phyloP scores from a whole-genome alignment of 441 rosid species.

The Hypseocharis bilobata region DNA sequence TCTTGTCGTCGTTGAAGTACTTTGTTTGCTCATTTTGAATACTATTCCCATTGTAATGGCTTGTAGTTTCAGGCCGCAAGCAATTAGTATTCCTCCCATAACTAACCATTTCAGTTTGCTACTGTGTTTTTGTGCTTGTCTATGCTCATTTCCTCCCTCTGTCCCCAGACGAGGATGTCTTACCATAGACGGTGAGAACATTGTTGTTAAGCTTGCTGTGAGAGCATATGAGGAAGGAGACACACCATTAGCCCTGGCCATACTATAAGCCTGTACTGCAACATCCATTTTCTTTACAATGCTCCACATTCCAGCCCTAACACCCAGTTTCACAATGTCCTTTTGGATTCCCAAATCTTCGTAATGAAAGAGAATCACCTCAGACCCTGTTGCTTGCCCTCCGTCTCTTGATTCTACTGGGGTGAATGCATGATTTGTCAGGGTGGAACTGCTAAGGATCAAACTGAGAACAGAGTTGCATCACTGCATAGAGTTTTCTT shows the following conservation, averaged over 20 bases:
- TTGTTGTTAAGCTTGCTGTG: constrained; percentile 11
- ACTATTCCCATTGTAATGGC: too few relatives aligned
- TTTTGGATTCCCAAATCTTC: constrained; percentile 20
- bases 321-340: constrained; percentile 21
- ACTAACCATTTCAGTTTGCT: constrained; percentile 14
- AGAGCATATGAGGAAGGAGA: constrained; percentile 15
- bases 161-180: not conserved
- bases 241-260: not conserved
- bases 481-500: not conserved
- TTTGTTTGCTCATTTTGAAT: not conserved
- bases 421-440: too few relatives aligned
- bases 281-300: constrained; percentile 15
- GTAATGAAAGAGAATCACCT: constrained; percentile 21
- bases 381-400: constrained; percentile 7
- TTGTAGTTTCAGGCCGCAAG: constrained; percentile 14
- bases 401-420: constrained; percentile 13
- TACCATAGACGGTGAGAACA: not conserved
- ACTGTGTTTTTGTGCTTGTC: not conserved
- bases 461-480: too few relatives aligned
- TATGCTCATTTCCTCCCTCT: not conserved
- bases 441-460: too few relatives aligned
- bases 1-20: too few relatives aligned
- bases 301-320: constrained; percentile 20
- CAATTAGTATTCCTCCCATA: constrained; percentile 17
- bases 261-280: constrained; percentile 14